Conservation (phyloP, 2,329 filamentous ascomycete species). For the Pseudocercospora vitis region DNA sequence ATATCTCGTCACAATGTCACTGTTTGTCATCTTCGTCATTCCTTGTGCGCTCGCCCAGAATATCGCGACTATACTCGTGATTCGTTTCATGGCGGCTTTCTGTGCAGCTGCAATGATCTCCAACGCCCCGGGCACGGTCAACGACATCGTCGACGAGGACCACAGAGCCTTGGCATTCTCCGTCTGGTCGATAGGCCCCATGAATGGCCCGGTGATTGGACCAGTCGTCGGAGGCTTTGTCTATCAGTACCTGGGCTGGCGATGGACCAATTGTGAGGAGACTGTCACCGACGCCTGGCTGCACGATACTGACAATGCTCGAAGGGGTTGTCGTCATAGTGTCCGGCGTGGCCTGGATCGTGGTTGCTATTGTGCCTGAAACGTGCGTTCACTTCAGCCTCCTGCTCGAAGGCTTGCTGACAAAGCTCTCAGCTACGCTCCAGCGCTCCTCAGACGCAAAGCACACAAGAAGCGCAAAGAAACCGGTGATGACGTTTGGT, state of each 20-base stretch:
- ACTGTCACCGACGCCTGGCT: too few relatives aligned
- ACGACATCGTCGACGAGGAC: conserved; percentile 79
- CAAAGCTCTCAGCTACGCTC: conserved; percentile 55
- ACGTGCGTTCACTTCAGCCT: conserved; percentile 44
- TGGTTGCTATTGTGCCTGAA: conserved; percentile 65
- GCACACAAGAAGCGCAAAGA: conserved; percentile 65
- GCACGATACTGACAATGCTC: neutral
- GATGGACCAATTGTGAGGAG: conserved; percentile 73
- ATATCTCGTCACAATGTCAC: conserved; percentile 63
- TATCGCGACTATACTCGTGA: conserved; percentile 66
- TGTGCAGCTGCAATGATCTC: conserved; percentile 78
- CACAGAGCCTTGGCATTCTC: conserved; percentile 79
- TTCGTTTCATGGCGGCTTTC: conserved; percentile 72
- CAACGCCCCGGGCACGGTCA: conserved; percentile 78
- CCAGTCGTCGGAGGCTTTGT: conserved; percentile 80
- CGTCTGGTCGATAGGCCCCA: conserved; percentile 78
- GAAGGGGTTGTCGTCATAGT: conserved; percentile 67
- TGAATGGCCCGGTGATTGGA: conserved; percentile 66
- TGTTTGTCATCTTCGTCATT: conserved; percentile 69
- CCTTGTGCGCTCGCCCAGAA: conserved; percentile 70
- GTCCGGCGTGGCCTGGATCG: conserved; percentile 59
- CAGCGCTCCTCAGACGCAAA: conserved; percentile 66
- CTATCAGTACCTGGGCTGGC: conserved; percentile 76
- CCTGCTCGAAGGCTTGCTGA: neutral
- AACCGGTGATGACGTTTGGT: conserved; percentile 70